These are phyloP conservation scores for Monosporascus sp. DNA, from an alignment of 2,329 filamentous ascomycete genomes.

Conservation along the genomic window DNA sequence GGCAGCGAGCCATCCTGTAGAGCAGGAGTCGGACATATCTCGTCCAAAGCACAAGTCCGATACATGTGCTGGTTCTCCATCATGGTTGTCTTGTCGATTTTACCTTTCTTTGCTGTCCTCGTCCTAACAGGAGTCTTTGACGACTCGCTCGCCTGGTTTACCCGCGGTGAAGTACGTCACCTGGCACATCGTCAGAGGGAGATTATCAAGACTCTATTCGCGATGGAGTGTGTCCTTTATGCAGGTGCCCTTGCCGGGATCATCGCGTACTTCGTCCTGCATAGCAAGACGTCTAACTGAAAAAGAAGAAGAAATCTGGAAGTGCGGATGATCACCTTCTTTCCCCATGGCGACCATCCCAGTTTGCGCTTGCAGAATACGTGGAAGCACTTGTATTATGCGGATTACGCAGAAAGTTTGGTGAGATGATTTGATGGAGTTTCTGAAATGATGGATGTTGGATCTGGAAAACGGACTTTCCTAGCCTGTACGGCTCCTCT, in stretches of 20 bases:
- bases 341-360: too few relatives aligned
- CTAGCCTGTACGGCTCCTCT: too few relatives aligned
- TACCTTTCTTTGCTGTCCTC: conserved; percentile 44
- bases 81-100: conserved; percentile 33
- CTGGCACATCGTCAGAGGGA: conserved; percentile 32
- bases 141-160: conserved; percentile 42
- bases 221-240: conserved; percentile 13
- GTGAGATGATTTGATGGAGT: too few relatives aligned
- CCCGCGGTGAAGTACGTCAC: conserved; percentile 36
- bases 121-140: conserved; percentile 40
- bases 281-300: conserved; percentile 5
- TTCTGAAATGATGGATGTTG: too few relatives aligned
- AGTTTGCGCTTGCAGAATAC: too few relatives aligned
- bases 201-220: conserved; percentile 22
- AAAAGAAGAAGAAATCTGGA: background rate
- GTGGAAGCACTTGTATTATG: too few relatives aligned
- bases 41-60: conserved; percentile 21
- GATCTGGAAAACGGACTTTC: too few relatives aligned
- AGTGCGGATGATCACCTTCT: too few relatives aligned
- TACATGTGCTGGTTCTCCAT: conserved; percentile 32
- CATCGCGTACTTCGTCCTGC: conserved; percentile 14
- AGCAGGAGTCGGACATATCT: conserved; percentile 11
- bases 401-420: too few relatives aligned
- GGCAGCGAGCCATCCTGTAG: background rate
- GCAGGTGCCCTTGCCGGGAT: conserved; percentile 9